A percentile compares a stretch with the other conserved stretches of the same genome.
phyloP scores from a whole-genome alignment of 139 green algal genomes.

The Choricystis sp. region DNA sequence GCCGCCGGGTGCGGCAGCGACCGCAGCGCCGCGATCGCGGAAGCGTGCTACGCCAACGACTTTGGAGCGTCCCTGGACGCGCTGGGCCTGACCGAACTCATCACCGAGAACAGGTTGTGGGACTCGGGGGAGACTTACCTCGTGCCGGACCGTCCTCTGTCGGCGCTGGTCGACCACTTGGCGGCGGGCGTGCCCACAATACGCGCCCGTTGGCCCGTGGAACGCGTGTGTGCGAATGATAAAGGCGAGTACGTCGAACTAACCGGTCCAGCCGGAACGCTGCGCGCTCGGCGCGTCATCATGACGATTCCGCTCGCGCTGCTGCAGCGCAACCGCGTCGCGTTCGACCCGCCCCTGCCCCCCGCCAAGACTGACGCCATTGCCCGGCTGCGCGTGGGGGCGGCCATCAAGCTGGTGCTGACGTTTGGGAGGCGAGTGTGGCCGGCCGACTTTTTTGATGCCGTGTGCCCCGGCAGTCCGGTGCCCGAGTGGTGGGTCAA shows the following conservation, averaged over 20 bases:
- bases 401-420: constrained; percentile 38
- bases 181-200: constrained; percentile 12
- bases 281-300: constrained; percentile 11
- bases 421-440: constrained; percentile 48
- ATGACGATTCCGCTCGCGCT: constrained; percentile 33
- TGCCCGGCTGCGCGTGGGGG: constrained; percentile 31
- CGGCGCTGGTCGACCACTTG: constrained; percentile 25
- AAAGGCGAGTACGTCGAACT: no score
- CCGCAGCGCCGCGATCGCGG: constrained; percentile 29
- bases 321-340: constrained; percentile 26
- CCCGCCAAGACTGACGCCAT: constrained; percentile 33
- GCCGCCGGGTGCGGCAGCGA: background rate
- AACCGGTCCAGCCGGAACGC: background rate
- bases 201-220: constrained; percentile 24
- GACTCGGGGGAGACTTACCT: constrained; percentile 62
- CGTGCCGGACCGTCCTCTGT: constrained; percentile 44
- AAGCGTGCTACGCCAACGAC: constrained; percentile 74
- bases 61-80: constrained; percentile 45
- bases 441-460: constrained; percentile 58
- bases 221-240: no score
- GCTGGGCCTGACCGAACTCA: constrained; percentile 56
- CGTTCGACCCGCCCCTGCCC: constrained; percentile 49
- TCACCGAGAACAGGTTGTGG: constrained; percentile 46
- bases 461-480: constrained; percentile 53
- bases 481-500: constrained; percentile 73